phyloP scores from a whole-genome alignment of 139 green algal species.

The Spirogloea muscicola region DNA sequence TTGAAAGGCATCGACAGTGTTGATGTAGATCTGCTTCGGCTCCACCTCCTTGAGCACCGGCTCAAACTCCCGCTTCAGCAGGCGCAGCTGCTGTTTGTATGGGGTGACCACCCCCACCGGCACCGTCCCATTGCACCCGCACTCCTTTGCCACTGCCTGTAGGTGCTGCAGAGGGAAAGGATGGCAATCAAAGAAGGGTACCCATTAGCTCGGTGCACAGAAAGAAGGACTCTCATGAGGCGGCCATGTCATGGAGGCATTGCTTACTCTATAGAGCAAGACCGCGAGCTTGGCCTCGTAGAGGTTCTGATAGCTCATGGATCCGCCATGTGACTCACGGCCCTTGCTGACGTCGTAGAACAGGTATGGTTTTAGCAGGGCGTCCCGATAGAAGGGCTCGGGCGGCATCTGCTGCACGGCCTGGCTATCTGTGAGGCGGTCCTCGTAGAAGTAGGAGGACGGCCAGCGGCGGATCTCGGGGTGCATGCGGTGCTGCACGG shows the following conservation, averaged over 20 bases:
- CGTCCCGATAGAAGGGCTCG: constrained; percentile 14
- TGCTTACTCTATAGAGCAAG: constrained; percentile 11
- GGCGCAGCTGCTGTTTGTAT: constrained; percentile 69
- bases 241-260: too few relatives aligned
- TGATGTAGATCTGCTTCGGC: too few relatives aligned
- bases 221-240: too few relatives aligned
- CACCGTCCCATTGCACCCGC: constrained; percentile 9
- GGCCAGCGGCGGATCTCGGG: constrained; percentile 79
- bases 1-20: constrained; percentile 90
- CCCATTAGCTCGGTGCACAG: too few relatives aligned
- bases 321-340: constrained; percentile 6
- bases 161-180: too few relatives aligned
- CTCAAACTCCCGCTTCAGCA: constrained; percentile 61
- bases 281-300: constrained; percentile 5
- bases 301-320: constrained; percentile 9
- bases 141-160: too few relatives aligned
- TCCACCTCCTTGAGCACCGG: constrained; percentile 48
- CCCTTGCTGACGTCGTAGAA: constrained; percentile 61
- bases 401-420: neutral
- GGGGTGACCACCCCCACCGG: constrained; percentile 79
- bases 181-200: too few relatives aligned
- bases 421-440: constrained; percentile 59
- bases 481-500: constrained; percentile 80
- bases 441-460: constrained; percentile 73
- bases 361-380: constrained; percentile 64